These are phyloP conservation scores for Cladosporium sphaerospermum DNA, from an alignment of 2,329 filamentous ascomycete species.

Conservation along the genomic window DNA sequence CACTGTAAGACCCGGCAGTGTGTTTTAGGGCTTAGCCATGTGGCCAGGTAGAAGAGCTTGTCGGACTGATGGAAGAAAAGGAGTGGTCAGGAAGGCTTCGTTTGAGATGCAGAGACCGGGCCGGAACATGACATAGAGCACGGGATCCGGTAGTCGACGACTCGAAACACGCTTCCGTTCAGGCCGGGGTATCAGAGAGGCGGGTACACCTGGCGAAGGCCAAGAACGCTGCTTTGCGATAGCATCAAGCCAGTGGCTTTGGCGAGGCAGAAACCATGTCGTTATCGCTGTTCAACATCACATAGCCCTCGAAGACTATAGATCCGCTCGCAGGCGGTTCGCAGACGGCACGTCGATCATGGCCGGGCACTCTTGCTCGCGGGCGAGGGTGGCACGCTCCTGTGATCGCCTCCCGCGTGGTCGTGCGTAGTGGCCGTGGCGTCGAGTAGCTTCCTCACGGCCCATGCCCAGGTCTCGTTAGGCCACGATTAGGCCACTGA, in stretches of 20 bases:
- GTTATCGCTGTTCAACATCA: background rate
- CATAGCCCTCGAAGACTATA: background rate
- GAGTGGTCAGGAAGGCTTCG: background rate
- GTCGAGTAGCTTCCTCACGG: slow-evolving; percentile 2
- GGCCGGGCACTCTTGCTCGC: slow-evolving; percentile 1
- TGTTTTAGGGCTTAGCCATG: slow-evolving; percentile 5
- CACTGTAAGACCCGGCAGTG: slow-evolving; percentile 3
- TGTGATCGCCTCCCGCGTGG: background rate
- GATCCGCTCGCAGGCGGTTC: background rate
- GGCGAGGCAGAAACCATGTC: background rate
- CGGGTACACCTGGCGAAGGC: slow-evolving; percentile 1
- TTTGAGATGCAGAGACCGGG: slow-evolving; percentile 6
- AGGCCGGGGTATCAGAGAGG: background rate
- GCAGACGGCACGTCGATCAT: slow-evolving; percentile 7
- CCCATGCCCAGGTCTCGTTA: background rate
- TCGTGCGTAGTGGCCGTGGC: slow-evolving; percentile 5
- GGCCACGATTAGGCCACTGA: background rate
- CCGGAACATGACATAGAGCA: slow-evolving; percentile 8
- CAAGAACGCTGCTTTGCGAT: background rate
- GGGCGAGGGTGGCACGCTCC: slow-evolving; percentile 2
- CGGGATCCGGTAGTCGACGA: background rate
- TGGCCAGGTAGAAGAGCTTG: background rate
- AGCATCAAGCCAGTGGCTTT: background rate
- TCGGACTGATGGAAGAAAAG: background rate
- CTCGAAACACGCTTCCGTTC: slow-evolving; percentile 10